phyloP scores from a whole-genome alignment of 106 monocot species.

The Narthecium ossifragum region DNA sequence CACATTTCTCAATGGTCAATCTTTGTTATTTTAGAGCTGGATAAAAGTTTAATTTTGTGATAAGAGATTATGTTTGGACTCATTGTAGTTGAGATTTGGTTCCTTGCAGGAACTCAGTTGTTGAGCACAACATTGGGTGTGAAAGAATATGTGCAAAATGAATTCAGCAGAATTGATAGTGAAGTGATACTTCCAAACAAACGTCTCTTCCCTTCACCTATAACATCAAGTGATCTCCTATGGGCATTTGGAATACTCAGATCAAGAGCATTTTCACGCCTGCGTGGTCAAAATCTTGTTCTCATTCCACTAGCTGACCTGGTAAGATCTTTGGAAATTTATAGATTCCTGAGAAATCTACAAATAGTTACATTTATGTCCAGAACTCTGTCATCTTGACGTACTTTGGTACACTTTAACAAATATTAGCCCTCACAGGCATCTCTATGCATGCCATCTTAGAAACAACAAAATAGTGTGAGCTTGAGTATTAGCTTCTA shows the following conservation, averaged over 20 bases:
- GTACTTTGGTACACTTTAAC: too few relatives aligned
- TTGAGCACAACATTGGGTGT: conserved; percentile 71
- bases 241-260: conserved; percentile 92
- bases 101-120: conserved; percentile 85
- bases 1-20: too few relatives aligned
- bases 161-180: conserved; percentile 66
- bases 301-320: conserved; percentile 88
- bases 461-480: too few relatives aligned
- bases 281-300: conserved; percentile 82
- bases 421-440: too few relatives aligned
- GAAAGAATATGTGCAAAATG: conserved; percentile 67
- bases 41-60: too few relatives aligned
- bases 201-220: conserved; percentile 52
- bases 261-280: conserved; percentile 81
- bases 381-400: too few relatives aligned
- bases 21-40: too few relatives aligned
- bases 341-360: not conserved
- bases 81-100: too few relatives aligned
- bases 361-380: too few relatives aligned
- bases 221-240: conserved; percentile 60
- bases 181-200: conserved; percentile 57
- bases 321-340: conserved; percentile 26
- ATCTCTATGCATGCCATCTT: too few relatives aligned
- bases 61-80: too few relatives aligned
- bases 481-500: too few relatives aligned